Evolutionary conservation across 495 filamentous ascomycete genomes (phyloP), one percentile per base, ranked within the genome.

Genomic region (Aspergillus cristatus): DNA sequence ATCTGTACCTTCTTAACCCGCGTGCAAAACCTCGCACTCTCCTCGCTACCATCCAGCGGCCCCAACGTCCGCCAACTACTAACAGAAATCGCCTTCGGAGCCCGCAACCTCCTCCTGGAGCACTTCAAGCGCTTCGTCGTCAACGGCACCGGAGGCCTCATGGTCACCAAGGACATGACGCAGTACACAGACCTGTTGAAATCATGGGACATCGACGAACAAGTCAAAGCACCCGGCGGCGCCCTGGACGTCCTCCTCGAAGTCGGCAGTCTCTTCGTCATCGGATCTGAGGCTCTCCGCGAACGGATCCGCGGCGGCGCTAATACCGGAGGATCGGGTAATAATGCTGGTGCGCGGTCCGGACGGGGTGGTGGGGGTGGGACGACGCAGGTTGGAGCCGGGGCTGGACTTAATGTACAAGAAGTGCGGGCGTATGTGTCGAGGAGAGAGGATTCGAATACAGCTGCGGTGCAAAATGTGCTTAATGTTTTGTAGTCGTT

Each of bases 261-360:
- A 65, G 86, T 99, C 41, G 90, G 86, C n/a, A 94, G 86, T 58
- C 60, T 99, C 32, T 99, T 97, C 53, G 91, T 97, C 28, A 86
- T 97, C 60, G 85, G 86, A 14, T 78, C 82, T 10, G 89, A 96
- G 65, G 89, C 87, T 22, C 63, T 96, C 39, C 71, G 80, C 31
- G 89, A 94, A 63, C 70, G 86, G 36, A 63, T 95, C 54, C 76
- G 81, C 42, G 74, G 55, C 28, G 60, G 42, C 34, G 46, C 49
- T 25, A 48, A 54, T 11, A 45, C 53, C 3, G 50, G 52, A 6
- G 47, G 41, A 16, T 14, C 48, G 18, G 39, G 47, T 7, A 48
- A 38, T 22, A 45, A 44, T 48, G 15, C 45, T 18, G 37, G 35
- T 13, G 34, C 36, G 14, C 41, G 42, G 7, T 35, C 56, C 16